Evolutionary conservation across 164 flowering plant genomes (phyloP), one percentile per base, ranked within the genome.

Genomic region (Paratinospora sagittata): DNA sequence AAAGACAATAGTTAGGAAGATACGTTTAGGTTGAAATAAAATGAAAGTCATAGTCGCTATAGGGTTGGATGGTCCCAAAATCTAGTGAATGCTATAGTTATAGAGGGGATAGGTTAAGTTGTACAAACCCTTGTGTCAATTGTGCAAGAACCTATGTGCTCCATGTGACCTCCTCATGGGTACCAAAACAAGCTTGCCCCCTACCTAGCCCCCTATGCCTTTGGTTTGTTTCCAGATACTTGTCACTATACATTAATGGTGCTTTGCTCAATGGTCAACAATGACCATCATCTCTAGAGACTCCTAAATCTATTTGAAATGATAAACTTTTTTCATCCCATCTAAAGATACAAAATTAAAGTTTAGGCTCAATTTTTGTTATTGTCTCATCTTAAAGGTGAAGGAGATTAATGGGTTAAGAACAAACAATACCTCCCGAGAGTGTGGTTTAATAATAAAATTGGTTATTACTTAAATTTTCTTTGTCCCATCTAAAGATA

Each of bases 161-260:
- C 61, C 61, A 55, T 55, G 61, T 55, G 61, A 55, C 61, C 61
- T 55, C 61, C 61, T 55, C 61, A 55, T 55, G 61, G 61, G 10
- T 55, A n/a, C 61, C 6, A 55, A 55, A 19, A 9, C 61, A 55
- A 19, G 24, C 24, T 55, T 55, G 61, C 61, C 61, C 34, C 24
- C 24, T 5, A 55, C n/a, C 24, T 55, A 55, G 2, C 21, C 19
- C 61, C 24, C 61, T 55, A n/a, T 21, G 17, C 23, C 23, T 55
- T 30, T 55, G 61, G 61, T 55, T 55, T 21, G 61, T 21, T n/a
- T 55, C 17, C 21, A 55, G 24, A 55, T 55, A 55, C 24, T 19
- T 55, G 61, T 55, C 61, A 55, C 61, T 55, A 21, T 55, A 19
- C 61, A 55, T n/a, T 55, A 55, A n/a, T 55, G 24, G 2, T 55